These are phyloP conservation scores for bread wheat (Triticum aestivum) DNA, from an alignment of 176 grass and related monocot genomes.

Conservation along the genomic window IWGSC_CS_RefSeq_v2.1 NC_057797.1:601233434-601233933, in stretches of 20 bases:
- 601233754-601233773: not conserved
- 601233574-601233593: not conserved
- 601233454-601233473: not conserved
- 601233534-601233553: not conserved
- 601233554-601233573: not conserved
- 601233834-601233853: not conserved
- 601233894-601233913: not conserved
- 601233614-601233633: not conserved
- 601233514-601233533: not conserved
- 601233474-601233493: not conserved
- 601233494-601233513: not conserved
- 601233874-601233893: not conserved
- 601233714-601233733: not conserved
- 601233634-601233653: not conserved
- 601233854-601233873: not conserved
- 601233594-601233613: not conserved
- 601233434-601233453: not conserved
- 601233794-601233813: not conserved
- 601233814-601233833: not conserved
- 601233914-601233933: not conserved
- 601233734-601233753: not conserved
- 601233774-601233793: not conserved
- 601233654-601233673: not conserved
- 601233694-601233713: not conserved
- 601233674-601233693: not conserved